A percentile compares a stretch with the other conserved stretches of the same genome.
Evolutionary conservation across 805 yeast genomes (phyloP).

Genomic region (Starmerella etchellsii): DNA sequence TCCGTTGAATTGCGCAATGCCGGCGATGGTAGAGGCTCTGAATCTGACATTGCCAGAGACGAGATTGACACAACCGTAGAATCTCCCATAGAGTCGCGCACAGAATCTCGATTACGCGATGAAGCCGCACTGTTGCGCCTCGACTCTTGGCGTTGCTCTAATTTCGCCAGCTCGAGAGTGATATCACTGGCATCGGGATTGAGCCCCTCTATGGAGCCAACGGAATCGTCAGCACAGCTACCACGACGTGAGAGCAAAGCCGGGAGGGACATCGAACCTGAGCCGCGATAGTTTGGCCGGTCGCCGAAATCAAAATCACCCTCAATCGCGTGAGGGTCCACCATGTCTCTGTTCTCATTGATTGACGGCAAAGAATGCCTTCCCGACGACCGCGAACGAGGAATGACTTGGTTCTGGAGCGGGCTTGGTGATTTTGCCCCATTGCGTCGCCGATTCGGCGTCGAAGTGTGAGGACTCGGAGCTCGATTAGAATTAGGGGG

Average conservation of each 20-base stretch:
- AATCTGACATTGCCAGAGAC: slow-evolving; percentile 3
- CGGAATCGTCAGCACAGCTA: neutral
- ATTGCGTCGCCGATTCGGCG: neutral
- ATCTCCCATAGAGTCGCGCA: too few relatives aligned
- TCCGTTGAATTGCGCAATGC: slow-evolving; percentile 1
- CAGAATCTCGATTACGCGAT: neutral
- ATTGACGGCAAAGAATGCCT: slow-evolving; percentile 6
- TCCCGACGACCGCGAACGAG: neutral
- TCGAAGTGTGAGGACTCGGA: too few relatives aligned
- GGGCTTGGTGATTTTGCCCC: neutral
- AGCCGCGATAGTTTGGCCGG: neutral
- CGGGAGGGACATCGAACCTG: slow-evolving; percentile 1
- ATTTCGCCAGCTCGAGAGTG: slow-evolving; percentile 22
- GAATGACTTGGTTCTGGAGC: neutral
- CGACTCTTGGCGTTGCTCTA: slow-evolving; percentile 7
- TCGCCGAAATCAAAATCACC: too few relatives aligned
- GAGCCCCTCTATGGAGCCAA: slow-evolving; percentile 21
- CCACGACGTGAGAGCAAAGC: slow-evolving; percentile 4
- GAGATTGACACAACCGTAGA: slow-evolving; percentile 3
- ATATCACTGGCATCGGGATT: slow-evolving; percentile 29
- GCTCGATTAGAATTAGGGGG: too few relatives aligned
- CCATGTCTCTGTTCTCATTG: slow-evolving; percentile 3
- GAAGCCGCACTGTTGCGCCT: neutral
- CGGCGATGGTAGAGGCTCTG: slow-evolving; percentile 9
- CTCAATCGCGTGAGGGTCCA: neutral